Conservation (phyloP, 345 rosid genomes). For the Rhodomyrtus tomentosa region DNA sequence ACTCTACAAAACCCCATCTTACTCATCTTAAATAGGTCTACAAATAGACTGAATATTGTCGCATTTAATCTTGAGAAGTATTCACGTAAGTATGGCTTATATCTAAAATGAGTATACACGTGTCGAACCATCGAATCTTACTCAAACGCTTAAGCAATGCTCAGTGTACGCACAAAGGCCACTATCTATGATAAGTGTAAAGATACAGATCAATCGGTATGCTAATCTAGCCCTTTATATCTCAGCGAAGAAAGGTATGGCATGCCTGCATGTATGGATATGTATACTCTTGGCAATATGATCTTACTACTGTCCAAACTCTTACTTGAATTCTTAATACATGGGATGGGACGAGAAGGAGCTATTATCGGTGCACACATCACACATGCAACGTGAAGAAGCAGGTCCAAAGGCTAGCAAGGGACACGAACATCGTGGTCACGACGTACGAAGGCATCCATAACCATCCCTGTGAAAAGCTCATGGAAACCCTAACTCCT, state of each 20-base stretch:
- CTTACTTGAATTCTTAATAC: neutral
- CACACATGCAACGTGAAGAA: slow-evolving; percentile 96
- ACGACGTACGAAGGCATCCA: slow-evolving; percentile 82
- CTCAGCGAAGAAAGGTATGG: neutral
- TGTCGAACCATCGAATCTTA: neutral
- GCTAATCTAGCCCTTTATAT: neutral
- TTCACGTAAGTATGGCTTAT: neutral
- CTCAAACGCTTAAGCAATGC: neutral
- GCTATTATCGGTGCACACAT: slow-evolving; percentile 87
- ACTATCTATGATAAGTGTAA: neutral
- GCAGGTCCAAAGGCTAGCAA: slow-evolving; percentile 79
- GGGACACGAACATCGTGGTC: slow-evolving; percentile 65
- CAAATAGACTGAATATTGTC: neutral
- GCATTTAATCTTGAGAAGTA: neutral
- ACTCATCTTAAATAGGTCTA: neutral
- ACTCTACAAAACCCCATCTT: neutral
- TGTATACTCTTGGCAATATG: neutral
- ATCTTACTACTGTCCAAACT: neutral
- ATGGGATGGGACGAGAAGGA: slow-evolving; percentile 21
- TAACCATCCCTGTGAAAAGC: slow-evolving; percentile 84
- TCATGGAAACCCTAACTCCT: slow-evolving; percentile 88
- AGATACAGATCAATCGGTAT: neutral
- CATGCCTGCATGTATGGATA: neutral
- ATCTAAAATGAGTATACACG: neutral
- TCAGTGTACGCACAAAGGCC: neutral